Conservation (phyloP, 306 rosid genomes). For the Vigna reflexopilosa region DNA sequence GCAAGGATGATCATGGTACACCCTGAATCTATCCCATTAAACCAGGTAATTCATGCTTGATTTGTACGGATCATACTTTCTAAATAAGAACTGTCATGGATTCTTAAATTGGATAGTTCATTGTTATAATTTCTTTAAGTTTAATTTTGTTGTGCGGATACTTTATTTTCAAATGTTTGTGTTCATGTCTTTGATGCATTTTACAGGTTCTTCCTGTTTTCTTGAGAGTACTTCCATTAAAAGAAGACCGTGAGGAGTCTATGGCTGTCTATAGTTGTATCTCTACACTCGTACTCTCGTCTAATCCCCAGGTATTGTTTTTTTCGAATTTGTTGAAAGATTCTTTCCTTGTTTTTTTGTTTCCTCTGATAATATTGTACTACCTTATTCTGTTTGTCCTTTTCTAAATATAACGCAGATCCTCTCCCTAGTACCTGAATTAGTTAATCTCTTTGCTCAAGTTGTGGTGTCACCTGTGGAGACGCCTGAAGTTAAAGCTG, state of each 20-base stretch:
- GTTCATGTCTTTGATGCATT: slow-evolving; percentile 39
- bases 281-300: slow-evolving; percentile 79
- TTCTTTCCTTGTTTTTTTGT: slow-evolving; percentile 15
- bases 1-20: slow-evolving; percentile 99
- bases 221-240: slow-evolving; percentile 87
- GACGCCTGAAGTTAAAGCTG: slow-evolving; percentile 83
- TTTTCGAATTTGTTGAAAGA: neutral
- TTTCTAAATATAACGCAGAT: slow-evolving; percentile 65
- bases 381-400: slow-evolving; percentile 39
- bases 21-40: slow-evolving; percentile 88
- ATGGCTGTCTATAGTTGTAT: slow-evolving; percentile 88
- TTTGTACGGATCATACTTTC: slow-evolving; percentile 6
- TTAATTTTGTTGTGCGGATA: slow-evolving; percentile 17
- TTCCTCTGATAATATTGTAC: slow-evolving; percentile 21
- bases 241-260: slow-evolving; percentile 97
- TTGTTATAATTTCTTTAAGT: slow-evolving; percentile 20
- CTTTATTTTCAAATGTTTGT: slow-evolving; percentile 17
- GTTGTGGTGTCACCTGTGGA: slow-evolving; percentile 88
- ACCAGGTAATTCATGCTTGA: slow-evolving; percentile 65
- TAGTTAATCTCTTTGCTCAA: slow-evolving; percentile 92
- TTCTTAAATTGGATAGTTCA: neutral
- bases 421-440: slow-evolving; percentile 84
- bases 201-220: slow-evolving; percentile 92
- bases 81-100: slow-evolving; percentile 12
- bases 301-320: slow-evolving; percentile 84